Evolutionary conservation across 352 stramenopile genomes (phyloP).

Genomic region (Globisporangium irregulare): DNA sequence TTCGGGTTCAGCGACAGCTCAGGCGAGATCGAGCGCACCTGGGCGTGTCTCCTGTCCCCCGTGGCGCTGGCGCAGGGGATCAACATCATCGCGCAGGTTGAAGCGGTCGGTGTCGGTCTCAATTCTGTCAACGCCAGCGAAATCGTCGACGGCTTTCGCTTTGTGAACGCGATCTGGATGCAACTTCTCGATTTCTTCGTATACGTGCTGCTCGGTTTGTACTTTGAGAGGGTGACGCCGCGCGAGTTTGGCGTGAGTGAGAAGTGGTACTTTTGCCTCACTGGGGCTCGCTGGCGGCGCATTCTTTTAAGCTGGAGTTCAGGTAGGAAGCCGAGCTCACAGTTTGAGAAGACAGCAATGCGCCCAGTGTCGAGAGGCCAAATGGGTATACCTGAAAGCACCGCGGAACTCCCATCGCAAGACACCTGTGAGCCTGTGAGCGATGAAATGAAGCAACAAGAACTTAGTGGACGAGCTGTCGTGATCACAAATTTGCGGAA

Average conservation of each 20-base stretch:
- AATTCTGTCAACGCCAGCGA: constrained; percentile 34
- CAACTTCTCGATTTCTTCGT: constrained; percentile 88
- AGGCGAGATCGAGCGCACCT: constrained; percentile 20
- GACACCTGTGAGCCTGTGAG: constrained; percentile 29
- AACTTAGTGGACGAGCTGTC: constrained; percentile 48
- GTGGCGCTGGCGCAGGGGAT: constrained; percentile 76
- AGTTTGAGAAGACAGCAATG: background rate
- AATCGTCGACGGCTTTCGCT: constrained; percentile 45
- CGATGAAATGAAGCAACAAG: constrained; percentile 47
- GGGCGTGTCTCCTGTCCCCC: constrained; percentile 55
- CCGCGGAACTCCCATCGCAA: background rate
- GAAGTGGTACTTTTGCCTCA: constrained; percentile 90
- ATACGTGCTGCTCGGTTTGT: constrained; percentile 83
- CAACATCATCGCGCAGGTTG: constrained; percentile 54
- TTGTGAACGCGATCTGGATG: constrained; percentile 68
- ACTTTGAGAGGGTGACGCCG: constrained; percentile 92
- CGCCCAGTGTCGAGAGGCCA: background rate
- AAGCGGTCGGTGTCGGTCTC: constrained; percentile 47
- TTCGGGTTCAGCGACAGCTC: constrained; percentile 67
- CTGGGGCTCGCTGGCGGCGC: constrained; percentile 61
- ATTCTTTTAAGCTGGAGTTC: constrained; percentile 12
- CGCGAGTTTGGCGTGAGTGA: constrained; percentile 88
- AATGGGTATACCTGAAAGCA: background rate
- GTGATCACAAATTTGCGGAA: constrained; percentile 67
- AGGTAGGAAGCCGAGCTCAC: constrained; percentile 26